phyloP scores from a whole-genome alignment of 2,329 filamentous ascomycete genomes.

The Zymoseptoria ardabiliae region DNA sequence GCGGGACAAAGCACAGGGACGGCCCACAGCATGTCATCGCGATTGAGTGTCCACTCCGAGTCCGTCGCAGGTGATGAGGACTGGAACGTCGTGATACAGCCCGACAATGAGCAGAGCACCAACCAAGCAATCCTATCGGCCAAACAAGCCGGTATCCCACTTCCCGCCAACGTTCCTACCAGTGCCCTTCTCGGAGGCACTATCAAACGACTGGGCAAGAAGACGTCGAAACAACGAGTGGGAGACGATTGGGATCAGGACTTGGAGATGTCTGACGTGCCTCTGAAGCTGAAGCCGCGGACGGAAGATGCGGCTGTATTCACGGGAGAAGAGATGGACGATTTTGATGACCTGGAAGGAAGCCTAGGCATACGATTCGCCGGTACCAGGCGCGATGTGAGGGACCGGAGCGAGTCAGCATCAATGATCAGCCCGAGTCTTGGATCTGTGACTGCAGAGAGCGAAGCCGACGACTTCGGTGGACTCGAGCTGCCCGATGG shows the following conservation, averaged over 20 bases:
- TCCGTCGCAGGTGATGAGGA: constrained; percentile 64
- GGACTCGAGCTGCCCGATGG: constrained; percentile 81
- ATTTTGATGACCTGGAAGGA: constrained; percentile 89
- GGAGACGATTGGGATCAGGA: constrained; percentile 47
- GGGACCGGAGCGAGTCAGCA: constrained; percentile 75
- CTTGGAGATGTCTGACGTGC: constrained; percentile 37
- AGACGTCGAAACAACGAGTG: constrained; percentile 38
- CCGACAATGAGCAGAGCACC: constrained; percentile 77
- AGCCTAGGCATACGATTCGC: constrained; percentile 86
- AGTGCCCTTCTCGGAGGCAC: constrained; percentile 87
- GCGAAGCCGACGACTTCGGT: constrained; percentile 85
- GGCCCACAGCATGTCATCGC: constrained; percentile 67
- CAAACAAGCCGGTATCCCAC: constrained; percentile 81
- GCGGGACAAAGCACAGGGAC: constrained; percentile 57
- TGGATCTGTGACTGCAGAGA: constrained; percentile 88
- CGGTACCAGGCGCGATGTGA: constrained; percentile 70
- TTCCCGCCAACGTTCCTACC: constrained; percentile 77
- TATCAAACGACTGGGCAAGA: constrained; percentile 75
- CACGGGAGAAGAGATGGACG: constrained; percentile 48
- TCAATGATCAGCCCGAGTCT: constrained; percentile 89
- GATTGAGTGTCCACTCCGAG: constrained; percentile 74
- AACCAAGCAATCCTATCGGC: constrained; percentile 81
- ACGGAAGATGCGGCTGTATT: constrained; percentile 27
- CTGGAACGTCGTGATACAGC: constrained; percentile 76
- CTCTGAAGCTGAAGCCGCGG: constrained; percentile 37